Evolutionary conservation across 495 filamentous ascomycete genomes (phyloP), one percentile per base, ranked within the genome.

Genomic region (Xylaria sp.): DNA sequence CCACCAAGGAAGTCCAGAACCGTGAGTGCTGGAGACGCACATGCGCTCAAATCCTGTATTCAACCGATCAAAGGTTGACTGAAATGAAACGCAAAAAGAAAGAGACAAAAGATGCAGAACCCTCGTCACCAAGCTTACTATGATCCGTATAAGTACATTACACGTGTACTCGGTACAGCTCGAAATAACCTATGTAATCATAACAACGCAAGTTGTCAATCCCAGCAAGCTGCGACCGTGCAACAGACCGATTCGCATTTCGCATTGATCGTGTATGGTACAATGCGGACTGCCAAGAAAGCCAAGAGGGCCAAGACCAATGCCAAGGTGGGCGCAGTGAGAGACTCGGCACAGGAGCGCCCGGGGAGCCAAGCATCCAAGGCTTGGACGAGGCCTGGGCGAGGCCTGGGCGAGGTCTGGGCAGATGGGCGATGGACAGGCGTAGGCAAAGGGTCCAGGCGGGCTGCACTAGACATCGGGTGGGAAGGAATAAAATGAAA

Each of bases 271-370:
- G 21, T 35, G 31, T 31, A 21, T 57, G 29, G 33, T 9, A 48
- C 40, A 17, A 68, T 26, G 50, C 3, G 48, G 17, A 14, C 17
- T 59, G 66, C 66, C 66, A 68, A 68, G 53, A 35, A 35, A 44
- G 55, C 74, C 74, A 61, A 68, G 66, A 68, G 14, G 5, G 0
- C 66, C 66, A 78, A 76, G 74, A 71, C 55, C 62, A 67, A 58
- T 71, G 72, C 73, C 71, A 72, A 75, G 67, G 76, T 74, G 71
- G 76, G 74, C 74, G 74, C 76, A 78, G 76, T 71, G 59, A 29
- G 46, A 78, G 72, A 74, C 72, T 78, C 72, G 76, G 76, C 76
- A 73, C 72, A 76, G 74, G 76, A 73, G 76, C 69, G 72, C 72
- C 76, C 71, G 67, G 74, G 29, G 6, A 48, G 70, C 70, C 62